These are phyloP conservation scores for Diaporthe sp. DNA, from an alignment of 2,329 filamentous ascomycete species.

Conservation along the genomic window DNA sequence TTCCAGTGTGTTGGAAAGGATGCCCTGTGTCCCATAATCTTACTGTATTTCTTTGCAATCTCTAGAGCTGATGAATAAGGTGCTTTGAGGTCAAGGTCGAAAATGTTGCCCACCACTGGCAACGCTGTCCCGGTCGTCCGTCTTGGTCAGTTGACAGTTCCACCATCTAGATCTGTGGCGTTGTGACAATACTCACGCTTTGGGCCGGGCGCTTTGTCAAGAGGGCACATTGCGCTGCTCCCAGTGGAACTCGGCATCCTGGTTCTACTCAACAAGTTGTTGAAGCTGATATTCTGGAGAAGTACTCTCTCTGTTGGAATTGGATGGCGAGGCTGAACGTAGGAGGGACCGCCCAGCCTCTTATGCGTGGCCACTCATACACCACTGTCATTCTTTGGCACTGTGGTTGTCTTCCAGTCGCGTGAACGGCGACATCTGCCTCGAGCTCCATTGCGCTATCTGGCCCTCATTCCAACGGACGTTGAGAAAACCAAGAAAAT, in stretches of 20 bases:
- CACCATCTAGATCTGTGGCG: neutral
- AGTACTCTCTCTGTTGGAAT: neutral
- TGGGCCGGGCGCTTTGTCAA: neutral
- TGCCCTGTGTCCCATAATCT: neutral
- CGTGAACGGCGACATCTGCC: neutral
- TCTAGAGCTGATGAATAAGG: neutral
- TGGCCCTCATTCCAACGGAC: neutral
- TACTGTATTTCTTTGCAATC: conserved; percentile 4
- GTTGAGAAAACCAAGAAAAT: neutral
- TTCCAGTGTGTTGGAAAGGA: neutral
- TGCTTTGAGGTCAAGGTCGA: neutral
- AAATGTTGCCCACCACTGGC: neutral
- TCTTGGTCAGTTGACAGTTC: neutral
- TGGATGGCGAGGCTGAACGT: neutral
- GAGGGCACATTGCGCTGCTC: neutral
- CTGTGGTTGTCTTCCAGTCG: neutral
- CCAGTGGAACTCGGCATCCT: neutral
- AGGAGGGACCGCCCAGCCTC: neutral
- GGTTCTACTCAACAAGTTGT: neutral
- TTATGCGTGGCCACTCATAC: neutral
- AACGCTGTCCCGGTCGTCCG: neutral
- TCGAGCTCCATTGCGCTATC: neutral
- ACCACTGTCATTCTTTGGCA: neutral
- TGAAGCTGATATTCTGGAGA: neutral
- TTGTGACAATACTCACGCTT: neutral